Base-by-base conservation (phyloP, 2,329 filamentous ascomycete species). In the Aspergillus ruber region DNA sequence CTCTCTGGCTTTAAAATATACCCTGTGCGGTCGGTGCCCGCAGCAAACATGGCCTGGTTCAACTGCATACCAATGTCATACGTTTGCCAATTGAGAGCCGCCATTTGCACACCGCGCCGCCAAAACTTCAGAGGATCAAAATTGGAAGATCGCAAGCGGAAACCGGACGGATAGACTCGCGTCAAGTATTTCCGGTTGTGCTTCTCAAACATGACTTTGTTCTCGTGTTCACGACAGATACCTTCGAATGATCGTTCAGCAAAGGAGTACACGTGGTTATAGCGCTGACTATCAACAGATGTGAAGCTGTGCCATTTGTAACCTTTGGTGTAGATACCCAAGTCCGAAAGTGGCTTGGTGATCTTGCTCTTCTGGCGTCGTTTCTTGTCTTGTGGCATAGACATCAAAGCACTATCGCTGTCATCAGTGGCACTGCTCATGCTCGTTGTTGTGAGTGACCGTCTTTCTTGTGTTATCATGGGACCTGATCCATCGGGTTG, bases 31-130 rank as follows among this genome's bases (percentile, higher is more conserved):
- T 96, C 93, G 10, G 80, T 84, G 39, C 89, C 88, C 49, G 88
- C 88, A 42, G 90, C 86, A 64, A 96, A 98, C 93, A 98, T 97
- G 61, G 93, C 93, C 57, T 93, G 87, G 65, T 97, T 97, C 67
- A 97, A 79, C 64, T 97, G 91, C 81, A 96, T 93, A 41, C 90
- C 89, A 15, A 94, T 78, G 63, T 97, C 93, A 62, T 94, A 96
- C 0, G 90, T 97, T 70, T 98, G 93, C 91, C 93, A 97, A 70
- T 98, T 98, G 53, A 97, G 77, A 0, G 93, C 93, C 12, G 87
- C 90, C 91, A 98, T 97, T 70, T 98, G 93, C 15, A 96, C 93
- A 27, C 93, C 93, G 39, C 89, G 84, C 44, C 91, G 84, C 93
- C 93, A 98, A 65, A 93, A 95, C 52, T 85, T 84, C 54, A 95